These are phyloP conservation scores for Trametes cubensis DNA, from an alignment of 768 basidiomycete species.

Conservation along the genomic window DNA sequence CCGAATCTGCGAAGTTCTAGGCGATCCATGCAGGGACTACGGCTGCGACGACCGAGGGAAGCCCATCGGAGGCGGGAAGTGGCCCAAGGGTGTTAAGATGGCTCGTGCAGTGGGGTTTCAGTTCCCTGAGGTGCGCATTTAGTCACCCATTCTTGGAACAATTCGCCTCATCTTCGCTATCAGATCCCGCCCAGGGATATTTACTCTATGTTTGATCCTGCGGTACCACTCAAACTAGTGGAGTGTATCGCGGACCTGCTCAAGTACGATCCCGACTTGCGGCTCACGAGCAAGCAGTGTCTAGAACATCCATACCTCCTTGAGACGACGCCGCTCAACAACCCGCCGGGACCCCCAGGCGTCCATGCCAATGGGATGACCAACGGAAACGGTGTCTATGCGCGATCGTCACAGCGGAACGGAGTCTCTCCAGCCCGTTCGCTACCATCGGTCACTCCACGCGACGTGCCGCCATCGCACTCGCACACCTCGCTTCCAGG, in stretches of 20 bases:
- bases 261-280: conserved; percentile 86
- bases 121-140: conserved; percentile 76
- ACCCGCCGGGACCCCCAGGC: conserved; percentile 59
- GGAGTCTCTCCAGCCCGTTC: conserved; percentile 33
- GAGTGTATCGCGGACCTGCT: conserved; percentile 92
- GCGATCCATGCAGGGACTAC: conserved; percentile 86
- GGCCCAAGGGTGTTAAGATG: conserved; percentile 85
- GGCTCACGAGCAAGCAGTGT: conserved; percentile 86
- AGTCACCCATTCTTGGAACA: conserved; percentile 6
- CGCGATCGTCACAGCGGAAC: conserved; percentile 11
- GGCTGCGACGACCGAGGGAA: conserved; percentile 72
- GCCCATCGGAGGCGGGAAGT: conserved; percentile 82
- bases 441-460: conserved; percentile 45
- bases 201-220: conserved; percentile 74
- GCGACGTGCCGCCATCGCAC: conserved; percentile 52
- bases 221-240: conserved; percentile 77
- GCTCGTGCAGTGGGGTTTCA: conserved; percentile 83
- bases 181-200: conserved; percentile 71
- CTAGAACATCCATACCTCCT: conserved; percentile 87
- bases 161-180: conserved; percentile 19
- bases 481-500: conserved; percentile 45
- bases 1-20: conserved; percentile 89
- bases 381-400: conserved; percentile 19
- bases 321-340: conserved; percentile 71
- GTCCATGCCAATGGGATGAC: conserved; percentile 1